These are phyloP conservation scores for Pyricularia grisea DNA, from an alignment of 2,329 filamentous ascomycete genomes.

Conservation along the genomic window DNA sequence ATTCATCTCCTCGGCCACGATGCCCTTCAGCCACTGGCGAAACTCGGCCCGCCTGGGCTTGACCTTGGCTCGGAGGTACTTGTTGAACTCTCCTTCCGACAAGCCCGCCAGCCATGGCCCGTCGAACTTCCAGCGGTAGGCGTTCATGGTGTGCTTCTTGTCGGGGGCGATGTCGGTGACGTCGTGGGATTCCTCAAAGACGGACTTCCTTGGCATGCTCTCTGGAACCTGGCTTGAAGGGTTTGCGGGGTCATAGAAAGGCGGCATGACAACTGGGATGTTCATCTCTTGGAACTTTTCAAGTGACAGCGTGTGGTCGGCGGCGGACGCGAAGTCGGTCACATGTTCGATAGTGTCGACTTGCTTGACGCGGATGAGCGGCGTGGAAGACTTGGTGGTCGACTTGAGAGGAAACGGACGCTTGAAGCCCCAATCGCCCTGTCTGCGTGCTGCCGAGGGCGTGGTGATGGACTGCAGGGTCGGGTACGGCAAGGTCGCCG, in stretches of 20 bases:
- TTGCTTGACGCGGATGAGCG: constrained; percentile 65
- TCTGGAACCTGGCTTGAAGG: constrained; percentile 9
- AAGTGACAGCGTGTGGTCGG: constrained; percentile 71
- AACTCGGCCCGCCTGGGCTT: constrained; percentile 45
- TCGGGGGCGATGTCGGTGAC: constrained; percentile 32
- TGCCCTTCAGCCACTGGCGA: constrained; percentile 38
- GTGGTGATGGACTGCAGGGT: constrained; percentile 76
- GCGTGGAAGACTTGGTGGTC: constrained; percentile 62
- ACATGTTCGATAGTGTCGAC: constrained; percentile 82
- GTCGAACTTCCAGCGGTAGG: constrained; percentile 54
- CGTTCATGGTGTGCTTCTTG: constrained; percentile 23
- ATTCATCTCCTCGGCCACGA: constrained; percentile 37
- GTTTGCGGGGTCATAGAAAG: not conserved
- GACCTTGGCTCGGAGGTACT: constrained; percentile 45
- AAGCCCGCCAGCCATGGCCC: constrained; percentile 59
- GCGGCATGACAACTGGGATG: constrained; percentile 57
- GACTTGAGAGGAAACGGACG: constrained; percentile 69
- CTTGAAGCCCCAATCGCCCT: constrained; percentile 92
- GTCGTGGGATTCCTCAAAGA: constrained; percentile 51
- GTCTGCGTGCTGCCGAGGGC: constrained; percentile 58
- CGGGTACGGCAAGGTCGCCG: constrained; percentile 69
- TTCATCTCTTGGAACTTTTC: constrained; percentile 80
- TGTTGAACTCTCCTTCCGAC: constrained; percentile 48
- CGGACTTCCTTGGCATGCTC: constrained; percentile 31
- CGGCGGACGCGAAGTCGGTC: constrained; percentile 78